A percentile compares a stretch with the other conserved stretches of the same genome.
Evolutionary conservation across 139 green algal genomes (phyloP).

Genomic region (Tetradesmus lagerheimii): DNA sequence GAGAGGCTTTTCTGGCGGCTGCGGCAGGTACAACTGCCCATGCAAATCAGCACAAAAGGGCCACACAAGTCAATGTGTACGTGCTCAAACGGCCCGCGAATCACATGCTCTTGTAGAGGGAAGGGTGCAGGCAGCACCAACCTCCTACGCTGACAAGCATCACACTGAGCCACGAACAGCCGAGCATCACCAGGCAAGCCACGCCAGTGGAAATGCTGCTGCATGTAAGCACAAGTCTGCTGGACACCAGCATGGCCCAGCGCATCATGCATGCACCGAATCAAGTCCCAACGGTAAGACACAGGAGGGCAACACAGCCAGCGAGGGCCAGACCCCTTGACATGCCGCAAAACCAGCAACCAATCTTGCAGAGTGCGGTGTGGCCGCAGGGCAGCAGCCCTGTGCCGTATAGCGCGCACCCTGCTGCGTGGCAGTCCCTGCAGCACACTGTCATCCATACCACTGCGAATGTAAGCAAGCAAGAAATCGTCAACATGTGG

Average conservation of each 20-base stretch:
- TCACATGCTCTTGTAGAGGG: too few species aligned
- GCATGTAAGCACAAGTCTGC: constrained; percentile 18
- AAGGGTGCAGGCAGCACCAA: too few species aligned
- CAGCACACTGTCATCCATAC: too few species aligned
- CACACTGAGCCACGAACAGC: too few species aligned
- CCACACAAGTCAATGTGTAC: constrained; percentile 3
- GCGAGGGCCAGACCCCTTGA: neutral
- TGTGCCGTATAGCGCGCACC: too few species aligned
- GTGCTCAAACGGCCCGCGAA: constrained; percentile 32
- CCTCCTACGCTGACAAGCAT: too few species aligned
- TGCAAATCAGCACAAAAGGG: neutral
- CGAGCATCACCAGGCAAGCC: too few species aligned
- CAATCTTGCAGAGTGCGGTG: neutral
- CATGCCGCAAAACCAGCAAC: neutral
- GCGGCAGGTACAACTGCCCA: neutral
- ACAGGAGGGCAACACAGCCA: constrained; percentile 27
- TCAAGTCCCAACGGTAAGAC: neutral
- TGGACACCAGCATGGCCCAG: constrained; percentile 40
- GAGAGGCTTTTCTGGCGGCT: too few species aligned
- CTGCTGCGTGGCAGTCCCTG: too few species aligned
- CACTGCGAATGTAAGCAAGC: too few species aligned
- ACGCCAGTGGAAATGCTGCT: constrained; percentile 43
- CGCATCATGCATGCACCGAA: constrained; percentile 39
- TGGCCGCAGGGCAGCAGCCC: neutral
- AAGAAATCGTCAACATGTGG: too few species aligned